A percentile compares a stretch with the other conserved stretches of the same genome.
These are phyloP conservation scores for Solanum neorickii DNA, from an alignment of 257 asterid genomes.

Conservation along the genomic window DNA sequence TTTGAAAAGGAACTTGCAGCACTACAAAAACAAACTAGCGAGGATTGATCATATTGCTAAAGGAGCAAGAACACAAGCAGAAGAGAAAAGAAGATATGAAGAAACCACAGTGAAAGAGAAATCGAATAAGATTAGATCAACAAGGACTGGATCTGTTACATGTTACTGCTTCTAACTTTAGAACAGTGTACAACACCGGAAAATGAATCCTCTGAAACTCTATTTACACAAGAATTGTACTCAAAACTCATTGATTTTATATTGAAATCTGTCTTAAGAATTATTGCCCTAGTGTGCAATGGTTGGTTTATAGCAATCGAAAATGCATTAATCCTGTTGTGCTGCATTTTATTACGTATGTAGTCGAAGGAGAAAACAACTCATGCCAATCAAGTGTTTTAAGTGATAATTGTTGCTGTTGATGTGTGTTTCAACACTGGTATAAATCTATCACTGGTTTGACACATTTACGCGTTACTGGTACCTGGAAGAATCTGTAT, in stretches of 20 bases:
- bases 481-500: neutral
- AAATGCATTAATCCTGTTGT: neutral
- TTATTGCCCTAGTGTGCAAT: neutral
- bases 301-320: neutral
- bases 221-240: neutral
- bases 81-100: constrained; percentile 37
- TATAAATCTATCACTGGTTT: neutral
- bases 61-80: constrained; percentile 40
- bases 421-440: neutral
- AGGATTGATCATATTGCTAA: constrained; percentile 40
- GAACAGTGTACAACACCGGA: no score
- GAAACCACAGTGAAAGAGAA: constrained; percentile 35
- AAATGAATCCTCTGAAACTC: neutral
- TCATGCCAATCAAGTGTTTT: neutral
- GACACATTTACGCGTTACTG: neutral
- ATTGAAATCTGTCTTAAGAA: neutral
- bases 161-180: constrained; percentile 41
- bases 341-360: neutral
- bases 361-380: no score
- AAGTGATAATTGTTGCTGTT: neutral
- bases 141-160: constrained; percentile 22
- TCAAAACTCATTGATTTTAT: neutral
- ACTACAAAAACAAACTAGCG: constrained; percentile 40
- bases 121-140: constrained; percentile 35
- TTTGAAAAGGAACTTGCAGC: constrained; percentile 39